Conservation (phyloP, 345 rosid species). For the Syzygium aqueum region DNA sequence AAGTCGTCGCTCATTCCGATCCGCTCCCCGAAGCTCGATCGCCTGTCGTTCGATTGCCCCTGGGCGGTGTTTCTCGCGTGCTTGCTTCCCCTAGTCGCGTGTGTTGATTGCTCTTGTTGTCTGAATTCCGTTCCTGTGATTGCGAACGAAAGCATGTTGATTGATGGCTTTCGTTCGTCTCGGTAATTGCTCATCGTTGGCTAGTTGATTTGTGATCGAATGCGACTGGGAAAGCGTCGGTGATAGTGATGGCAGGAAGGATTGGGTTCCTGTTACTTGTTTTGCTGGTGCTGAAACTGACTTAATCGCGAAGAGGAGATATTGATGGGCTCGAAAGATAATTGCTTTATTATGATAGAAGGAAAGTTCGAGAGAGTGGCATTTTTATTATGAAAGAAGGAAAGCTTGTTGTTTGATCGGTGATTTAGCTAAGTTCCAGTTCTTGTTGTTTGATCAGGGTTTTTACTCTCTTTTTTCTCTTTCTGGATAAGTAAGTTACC, state of each 20-base stretch:
- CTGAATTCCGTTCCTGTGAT: neutral
- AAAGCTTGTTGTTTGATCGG: no score
- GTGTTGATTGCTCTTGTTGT: neutral
- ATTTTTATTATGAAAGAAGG: no score
- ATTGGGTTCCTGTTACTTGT: neutral
- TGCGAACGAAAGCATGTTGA: neutral
- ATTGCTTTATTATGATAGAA: neutral
- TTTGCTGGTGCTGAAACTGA: neutral
- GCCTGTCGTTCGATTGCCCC: neutral
- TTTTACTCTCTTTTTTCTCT: neutral
- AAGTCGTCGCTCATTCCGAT: slow-evolving; percentile 2
- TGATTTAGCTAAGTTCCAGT: neutral
- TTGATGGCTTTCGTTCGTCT: neutral
- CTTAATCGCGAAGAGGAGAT: neutral
- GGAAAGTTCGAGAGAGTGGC: neutral
- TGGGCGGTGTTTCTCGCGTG: neutral
- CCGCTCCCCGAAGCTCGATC: neutral
- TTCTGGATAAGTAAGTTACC: neutral
- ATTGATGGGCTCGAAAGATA: neutral
- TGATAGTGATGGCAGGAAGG: neutral
- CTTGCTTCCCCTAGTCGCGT: neutral
- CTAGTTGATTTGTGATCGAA: neutral
- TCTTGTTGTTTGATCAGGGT: neutral
- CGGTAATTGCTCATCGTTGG: neutral
- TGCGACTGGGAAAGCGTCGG: neutral